Percentiles rank a stretch among this genome's conserved stretches.
Evolutionary conservation across 345 rosid genomes (phyloP).

Genomic region (Salix exigua): DNA sequence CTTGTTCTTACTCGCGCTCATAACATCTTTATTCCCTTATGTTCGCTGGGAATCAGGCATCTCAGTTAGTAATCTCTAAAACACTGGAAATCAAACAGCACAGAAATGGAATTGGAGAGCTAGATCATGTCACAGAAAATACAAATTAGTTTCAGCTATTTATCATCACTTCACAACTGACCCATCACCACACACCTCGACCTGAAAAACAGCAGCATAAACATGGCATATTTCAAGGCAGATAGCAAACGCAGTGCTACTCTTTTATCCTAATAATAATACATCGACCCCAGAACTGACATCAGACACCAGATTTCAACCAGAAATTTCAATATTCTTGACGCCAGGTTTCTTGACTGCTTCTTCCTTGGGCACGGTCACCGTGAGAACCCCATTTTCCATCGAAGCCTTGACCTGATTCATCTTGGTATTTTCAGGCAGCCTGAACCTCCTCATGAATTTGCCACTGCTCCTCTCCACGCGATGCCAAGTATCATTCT

Average conservation of each 20-base stretch:
- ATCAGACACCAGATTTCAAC: background rate
- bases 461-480: slow-evolving; percentile 20
- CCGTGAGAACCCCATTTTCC: slow-evolving; percentile 17
- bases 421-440: slow-evolving; percentile 17
- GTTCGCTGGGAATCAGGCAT: too few relatives aligned
- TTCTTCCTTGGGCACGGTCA: slow-evolving; percentile 9
- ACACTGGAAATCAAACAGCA: too few relatives aligned
- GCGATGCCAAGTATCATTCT: slow-evolving; percentile 11
- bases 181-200: too few relatives aligned
- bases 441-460: slow-evolving; percentile 11
- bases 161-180: too few relatives aligned
- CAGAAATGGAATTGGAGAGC: too few relatives aligned
- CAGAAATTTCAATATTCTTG: slow-evolving; percentile 13
- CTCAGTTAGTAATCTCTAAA: too few relatives aligned
- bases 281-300: background rate
- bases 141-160: too few relatives aligned
- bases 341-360: slow-evolving; percentile 5
- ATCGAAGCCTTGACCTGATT: slow-evolving; percentile 11
- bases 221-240: background rate
- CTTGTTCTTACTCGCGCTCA: too few relatives aligned
- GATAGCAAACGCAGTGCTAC: background rate
- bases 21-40: too few relatives aligned
- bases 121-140: too few relatives aligned
- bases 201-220: too few relatives aligned
- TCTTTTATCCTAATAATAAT: background rate